phyloP scores from a whole-genome alignment of 148 eudicot genomes.

The Diospyros lotus region DNA sequence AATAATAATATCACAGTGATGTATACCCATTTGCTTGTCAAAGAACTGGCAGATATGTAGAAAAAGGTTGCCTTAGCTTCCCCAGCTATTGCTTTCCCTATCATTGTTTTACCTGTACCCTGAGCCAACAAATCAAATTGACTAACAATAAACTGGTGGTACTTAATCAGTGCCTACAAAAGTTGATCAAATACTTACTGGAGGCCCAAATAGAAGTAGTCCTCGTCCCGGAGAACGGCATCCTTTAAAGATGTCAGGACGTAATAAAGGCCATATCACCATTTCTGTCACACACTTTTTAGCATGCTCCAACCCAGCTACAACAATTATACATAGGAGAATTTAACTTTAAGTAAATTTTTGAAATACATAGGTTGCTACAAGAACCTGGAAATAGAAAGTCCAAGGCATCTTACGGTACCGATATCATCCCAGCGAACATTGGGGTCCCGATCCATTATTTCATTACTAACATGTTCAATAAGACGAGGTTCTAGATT shows the following conservation, averaged over 20 bases:
- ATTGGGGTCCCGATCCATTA: slow-evolving; percentile 95
- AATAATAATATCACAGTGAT: slow-evolving; percentile 9
- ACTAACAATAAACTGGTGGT: neutral
- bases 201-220: slow-evolving; percentile 97
- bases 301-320: slow-evolving; percentile 98
- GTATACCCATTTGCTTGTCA: slow-evolving; percentile 98
- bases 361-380: neutral
- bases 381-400: slow-evolving; percentile 3
- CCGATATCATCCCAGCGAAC: slow-evolving; percentile 99
- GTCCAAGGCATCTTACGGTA: slow-evolving; percentile 20
- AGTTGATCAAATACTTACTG: slow-evolving; percentile 50
- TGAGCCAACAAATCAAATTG: slow-evolving; percentile 21
- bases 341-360: slow-evolving; percentile 1
- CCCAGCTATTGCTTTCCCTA: slow-evolving; percentile 97
- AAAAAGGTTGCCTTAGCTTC: slow-evolving; percentile 96
- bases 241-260: slow-evolving; percentile 97
- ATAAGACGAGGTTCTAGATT: slow-evolving; percentile 96
- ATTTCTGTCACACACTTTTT: slow-evolving; percentile 98
- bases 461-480: slow-evolving; percentile 94
- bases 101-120: slow-evolving; percentile 99
- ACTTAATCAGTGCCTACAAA: neutral
- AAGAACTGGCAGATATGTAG: slow-evolving; percentile 93
- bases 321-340: slow-evolving; percentile 19
- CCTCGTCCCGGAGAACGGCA: slow-evolving; percentile 99
- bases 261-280: slow-evolving; percentile 95